Percentiles rank a stretch among this genome's conserved stretches.
Evolutionary conservation across 2,329 filamentous ascomycete species (phyloP).

Genomic region (Teratosphaeria viscida): DNA sequence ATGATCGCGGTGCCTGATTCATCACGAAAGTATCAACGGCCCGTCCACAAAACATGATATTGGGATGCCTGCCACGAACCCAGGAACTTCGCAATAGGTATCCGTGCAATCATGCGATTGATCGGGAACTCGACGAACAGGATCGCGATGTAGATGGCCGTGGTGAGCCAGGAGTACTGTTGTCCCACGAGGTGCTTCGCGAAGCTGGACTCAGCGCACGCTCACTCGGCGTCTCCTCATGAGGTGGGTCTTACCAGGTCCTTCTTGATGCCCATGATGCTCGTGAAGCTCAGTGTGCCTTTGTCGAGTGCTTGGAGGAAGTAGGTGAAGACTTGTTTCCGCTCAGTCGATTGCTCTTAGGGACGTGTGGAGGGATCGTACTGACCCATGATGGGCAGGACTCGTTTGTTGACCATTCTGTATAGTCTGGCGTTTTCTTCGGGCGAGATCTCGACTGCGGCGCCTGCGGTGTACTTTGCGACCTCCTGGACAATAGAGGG

Average conservation of each 20-base stretch:
- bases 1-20: constrained; percentile 30
- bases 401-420: constrained; percentile 54
- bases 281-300: constrained; percentile 52
- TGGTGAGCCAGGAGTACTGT: constrained; percentile 61
- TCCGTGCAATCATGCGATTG: constrained; percentile 42
- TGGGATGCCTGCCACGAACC: constrained; percentile 18
- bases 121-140: constrained; percentile 63
- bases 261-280: constrained; percentile 50
- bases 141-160: constrained; percentile 64
- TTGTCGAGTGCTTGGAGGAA: constrained; percentile 63
- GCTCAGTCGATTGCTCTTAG: background rate
- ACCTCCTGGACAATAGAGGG: constrained; percentile 46
- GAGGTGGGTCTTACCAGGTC: background rate
- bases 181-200: constrained; percentile 27
- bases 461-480: constrained; percentile 54
- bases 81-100: constrained; percentile 53
- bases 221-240: constrained; percentile 13
- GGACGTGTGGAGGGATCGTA: background rate
- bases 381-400: constrained; percentile 54
- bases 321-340: constrained; percentile 48
- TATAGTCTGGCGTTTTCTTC: constrained; percentile 53
- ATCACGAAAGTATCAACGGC: background rate
- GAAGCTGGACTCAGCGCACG: constrained; percentile 10
- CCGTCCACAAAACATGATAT: background rate
- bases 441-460: constrained; percentile 45